Percentiles rank a stretch among this genome's conserved stretches.
These are phyloP conservation scores for Vickermania spadyakhi DNA, from an alignment of 208 protist genomes.

Conservation along the genomic window DNA sequence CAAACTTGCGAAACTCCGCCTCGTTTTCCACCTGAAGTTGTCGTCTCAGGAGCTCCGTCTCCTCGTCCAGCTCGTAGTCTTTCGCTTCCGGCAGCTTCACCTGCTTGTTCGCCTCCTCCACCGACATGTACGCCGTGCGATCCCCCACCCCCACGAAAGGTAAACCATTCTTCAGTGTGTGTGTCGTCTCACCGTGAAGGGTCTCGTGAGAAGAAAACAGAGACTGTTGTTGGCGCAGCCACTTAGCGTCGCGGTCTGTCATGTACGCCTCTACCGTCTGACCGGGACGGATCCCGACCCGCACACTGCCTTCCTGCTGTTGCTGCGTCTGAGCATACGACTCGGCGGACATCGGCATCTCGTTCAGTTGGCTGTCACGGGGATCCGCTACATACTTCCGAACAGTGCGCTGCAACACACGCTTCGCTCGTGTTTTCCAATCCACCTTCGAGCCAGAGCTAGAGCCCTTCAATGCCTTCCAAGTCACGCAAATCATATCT, in stretches of 20 bases:
- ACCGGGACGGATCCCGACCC: conserved; percentile 69
- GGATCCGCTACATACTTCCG: conserved; percentile 74
- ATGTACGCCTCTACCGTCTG: conserved; percentile 86
- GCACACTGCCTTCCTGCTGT: conserved; percentile 65
- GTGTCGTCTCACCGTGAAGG: conserved; percentile 27
- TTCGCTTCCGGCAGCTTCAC: conserved; percentile 38
- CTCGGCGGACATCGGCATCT: conserved; percentile 59
- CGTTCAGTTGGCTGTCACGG: conserved; percentile 70
- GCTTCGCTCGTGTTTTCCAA: conserved; percentile 51
- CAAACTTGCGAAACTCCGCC: conserved; percentile 79
- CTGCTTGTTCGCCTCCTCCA: conserved; percentile 51
- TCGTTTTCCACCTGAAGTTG: conserved; percentile 86
- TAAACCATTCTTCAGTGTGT: conserved; percentile 51
- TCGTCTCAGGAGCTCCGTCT: conserved; percentile 61
- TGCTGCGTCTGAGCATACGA: conserved; percentile 51
- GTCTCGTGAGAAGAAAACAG: conserved; percentile 21
- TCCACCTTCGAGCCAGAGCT: conserved; percentile 18
- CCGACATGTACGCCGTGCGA: conserved; percentile 57
- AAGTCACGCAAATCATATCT: too few relatives aligned
- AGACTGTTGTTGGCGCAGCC: conserved; percentile 43
- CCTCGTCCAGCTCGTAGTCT: conserved; percentile 82
- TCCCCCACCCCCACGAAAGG: conserved; percentile 46
- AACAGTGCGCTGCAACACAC: conserved; percentile 41
- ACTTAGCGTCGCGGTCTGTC: conserved; percentile 66
- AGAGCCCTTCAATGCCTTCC: too few relatives aligned